These are phyloP conservation scores for Singerocomus inundabilis DNA, from an alignment of 1,284 basidiomycete genomes.

Conservation along the genomic window DNA sequence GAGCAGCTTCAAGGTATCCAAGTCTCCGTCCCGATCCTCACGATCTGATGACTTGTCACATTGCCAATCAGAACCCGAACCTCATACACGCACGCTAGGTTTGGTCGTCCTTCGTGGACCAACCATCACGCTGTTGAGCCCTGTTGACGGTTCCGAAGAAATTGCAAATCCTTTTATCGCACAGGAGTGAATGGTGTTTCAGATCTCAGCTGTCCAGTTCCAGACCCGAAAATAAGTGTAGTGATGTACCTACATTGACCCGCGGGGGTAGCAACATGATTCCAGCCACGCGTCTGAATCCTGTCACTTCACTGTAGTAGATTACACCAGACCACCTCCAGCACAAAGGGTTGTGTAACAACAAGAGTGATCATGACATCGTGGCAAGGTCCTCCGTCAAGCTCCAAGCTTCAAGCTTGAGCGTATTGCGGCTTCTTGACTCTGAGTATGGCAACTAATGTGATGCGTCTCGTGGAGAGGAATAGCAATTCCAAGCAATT, in stretches of 20 bases:
- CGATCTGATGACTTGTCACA: conserved; percentile 13
- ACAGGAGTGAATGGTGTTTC: conserved; percentile 39
- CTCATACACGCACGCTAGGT: conserved; percentile 69
- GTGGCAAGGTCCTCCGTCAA: background rate
- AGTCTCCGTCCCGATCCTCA: conserved; percentile 12
- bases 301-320: conserved; percentile 20
- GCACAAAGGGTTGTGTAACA: conserved; percentile 7
- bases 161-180: conserved; percentile 80
- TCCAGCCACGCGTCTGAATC: conserved; percentile 5
- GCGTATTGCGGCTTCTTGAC: background rate
- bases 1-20: conserved; percentile 69
- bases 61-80: conserved; percentile 54
- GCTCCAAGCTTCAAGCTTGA: background rate
- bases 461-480: background rate
- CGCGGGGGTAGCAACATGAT: background rate
- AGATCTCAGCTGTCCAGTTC: background rate
- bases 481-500: conserved; percentile 1
- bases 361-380: conserved; percentile 12
- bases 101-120: conserved; percentile 89
- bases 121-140: conserved; percentile 88
- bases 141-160: conserved; percentile 90
- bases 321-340: conserved; percentile 16
- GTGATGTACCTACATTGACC: background rate
- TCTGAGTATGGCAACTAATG: background rate
- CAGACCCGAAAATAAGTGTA: background rate